Percentiles rank a stretch among this genome's conserved stretches.
Conservation (phyloP, 1,139 yeast genomes). For the Entelexis sorbosivorans region DNA sequence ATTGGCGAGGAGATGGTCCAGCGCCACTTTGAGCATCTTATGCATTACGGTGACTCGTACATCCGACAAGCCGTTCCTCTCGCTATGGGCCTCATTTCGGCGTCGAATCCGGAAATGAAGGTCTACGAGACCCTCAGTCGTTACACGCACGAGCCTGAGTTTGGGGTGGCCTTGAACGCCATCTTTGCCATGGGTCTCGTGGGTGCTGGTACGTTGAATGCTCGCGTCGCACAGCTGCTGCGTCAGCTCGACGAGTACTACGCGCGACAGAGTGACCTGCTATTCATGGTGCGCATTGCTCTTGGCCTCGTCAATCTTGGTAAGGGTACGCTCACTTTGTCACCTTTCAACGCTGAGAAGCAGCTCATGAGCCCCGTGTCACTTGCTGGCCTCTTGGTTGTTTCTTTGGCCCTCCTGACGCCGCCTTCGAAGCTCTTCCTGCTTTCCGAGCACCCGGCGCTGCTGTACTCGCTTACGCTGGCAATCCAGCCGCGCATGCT, state of each 20-base stretch:
- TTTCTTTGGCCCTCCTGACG: slow-evolving; percentile 71
- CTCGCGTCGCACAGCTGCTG: slow-evolving; percentile 88
- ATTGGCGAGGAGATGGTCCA: slow-evolving; percentile 96
- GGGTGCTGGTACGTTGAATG: slow-evolving; percentile 98
- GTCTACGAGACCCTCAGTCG: slow-evolving; percentile 93
- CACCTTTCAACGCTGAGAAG: slow-evolving; percentile 84
- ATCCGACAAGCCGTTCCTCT: slow-evolving; percentile 92
- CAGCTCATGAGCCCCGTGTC: slow-evolving; percentile 80
- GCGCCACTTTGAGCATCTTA: slow-evolving; percentile 92
- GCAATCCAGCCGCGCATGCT: slow-evolving; percentile 91
- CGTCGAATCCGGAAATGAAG: slow-evolving; percentile 93
- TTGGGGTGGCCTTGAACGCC: slow-evolving; percentile 90
- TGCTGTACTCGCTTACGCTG: slow-evolving; percentile 77
- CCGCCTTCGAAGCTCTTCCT: slow-evolving; percentile 52
- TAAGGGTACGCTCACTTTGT: slow-evolving; percentile 83
- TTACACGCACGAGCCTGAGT: slow-evolving; percentile 89
- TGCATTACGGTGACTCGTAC: slow-evolving; percentile 93
- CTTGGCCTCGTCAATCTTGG: slow-evolving; percentile 93
- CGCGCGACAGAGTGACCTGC: slow-evolving; percentile 76
- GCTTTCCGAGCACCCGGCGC: slow-evolving; percentile 56
- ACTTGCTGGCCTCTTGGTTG: slow-evolving; percentile 79
- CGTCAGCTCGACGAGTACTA: slow-evolving; percentile 93
- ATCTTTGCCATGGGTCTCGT: slow-evolving; percentile 95
- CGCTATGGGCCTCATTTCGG: slow-evolving; percentile 91
- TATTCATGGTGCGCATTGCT: slow-evolving; percentile 87